Percentiles rank a stretch among this genome's conserved stretches.
Conservation (phyloP, 1,284 basidiomycete genomes). For the Xerocomus minutiporus region DNA sequence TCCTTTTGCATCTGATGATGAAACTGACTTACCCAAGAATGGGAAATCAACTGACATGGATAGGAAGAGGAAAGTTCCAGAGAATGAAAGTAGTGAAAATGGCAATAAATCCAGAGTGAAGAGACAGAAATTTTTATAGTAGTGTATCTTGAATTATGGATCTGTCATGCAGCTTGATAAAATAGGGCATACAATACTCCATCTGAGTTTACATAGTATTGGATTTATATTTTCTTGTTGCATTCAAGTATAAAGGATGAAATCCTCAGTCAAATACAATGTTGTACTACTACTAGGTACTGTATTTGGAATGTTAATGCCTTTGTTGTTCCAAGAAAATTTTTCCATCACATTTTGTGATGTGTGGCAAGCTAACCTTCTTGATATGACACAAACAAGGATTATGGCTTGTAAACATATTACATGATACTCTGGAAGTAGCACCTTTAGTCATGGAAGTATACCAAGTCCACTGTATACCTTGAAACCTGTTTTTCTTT, state of each 20-base stretch:
- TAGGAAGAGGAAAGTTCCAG: constrained; percentile 6
- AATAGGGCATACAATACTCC: neutral
- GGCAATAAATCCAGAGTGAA: constrained; percentile 8
- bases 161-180: neutral
- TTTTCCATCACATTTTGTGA: no score
- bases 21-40: constrained; percentile 20
- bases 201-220: no score
- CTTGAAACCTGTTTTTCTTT: neutral
- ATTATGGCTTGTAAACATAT: no score
- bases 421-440: neutral
- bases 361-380: no score
- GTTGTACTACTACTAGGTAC: no score
- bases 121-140: constrained; percentile 4
- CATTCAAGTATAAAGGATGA: no score
- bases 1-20: constrained; percentile 48
- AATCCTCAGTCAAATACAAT: no score
- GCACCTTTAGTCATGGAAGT: neutral
- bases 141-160: no score
- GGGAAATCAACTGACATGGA: neutral
- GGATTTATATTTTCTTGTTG: no score
- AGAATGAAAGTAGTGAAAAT: constrained; percentile 13
- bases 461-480: neutral
- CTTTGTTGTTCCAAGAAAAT: no score
- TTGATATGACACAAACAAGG: no score
- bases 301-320: no score